These are phyloP conservation scores for Xylaria sp. DNA, from an alignment of 2,329 filamentous ascomycete species.

Conservation along the genomic window DNA sequence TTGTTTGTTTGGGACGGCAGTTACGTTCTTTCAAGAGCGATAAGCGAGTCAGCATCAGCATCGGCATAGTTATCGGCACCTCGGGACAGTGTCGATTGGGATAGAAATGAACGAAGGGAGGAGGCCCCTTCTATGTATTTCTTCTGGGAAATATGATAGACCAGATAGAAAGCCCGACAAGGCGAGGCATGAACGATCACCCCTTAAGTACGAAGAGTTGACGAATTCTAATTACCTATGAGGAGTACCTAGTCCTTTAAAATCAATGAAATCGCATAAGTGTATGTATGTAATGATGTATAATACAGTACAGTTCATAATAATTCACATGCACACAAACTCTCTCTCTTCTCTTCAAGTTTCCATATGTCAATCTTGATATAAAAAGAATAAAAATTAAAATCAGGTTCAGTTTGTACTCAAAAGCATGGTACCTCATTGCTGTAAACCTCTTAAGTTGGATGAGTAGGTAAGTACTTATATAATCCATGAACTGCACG, in stretches of 20 bases:
- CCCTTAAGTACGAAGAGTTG: conserved; percentile 7
- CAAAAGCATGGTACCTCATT: too few relatives aligned
- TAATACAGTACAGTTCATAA: not conserved
- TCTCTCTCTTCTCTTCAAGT: too few relatives aligned
- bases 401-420: too few relatives aligned
- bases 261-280: not conserved
- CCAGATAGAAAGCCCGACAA: conserved; percentile 26
- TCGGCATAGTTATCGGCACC: not conserved
- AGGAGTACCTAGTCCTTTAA: not conserved
- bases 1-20: conserved; percentile 12
- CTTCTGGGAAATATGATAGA: conserved; percentile 26
- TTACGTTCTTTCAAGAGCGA: conserved; percentile 1
- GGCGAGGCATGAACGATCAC: conserved; percentile 18
- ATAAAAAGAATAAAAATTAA: too few relatives aligned
- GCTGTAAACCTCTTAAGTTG: too few relatives aligned
- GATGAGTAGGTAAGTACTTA: too few relatives aligned
- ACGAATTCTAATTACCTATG: not conserved
- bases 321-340: not conserved
- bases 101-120: conserved; percentile 12
- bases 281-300: not conserved
- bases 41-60: conserved; percentile 4
- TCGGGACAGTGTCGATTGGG: conserved; percentile 1
- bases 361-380: too few relatives aligned
- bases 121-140: not conserved
- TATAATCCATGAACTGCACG: too few relatives aligned